These are phyloP conservation scores for Oenanthe javanica DNA, from an alignment of 140 eudicot genomes.

Conservation along the genomic window DNA sequence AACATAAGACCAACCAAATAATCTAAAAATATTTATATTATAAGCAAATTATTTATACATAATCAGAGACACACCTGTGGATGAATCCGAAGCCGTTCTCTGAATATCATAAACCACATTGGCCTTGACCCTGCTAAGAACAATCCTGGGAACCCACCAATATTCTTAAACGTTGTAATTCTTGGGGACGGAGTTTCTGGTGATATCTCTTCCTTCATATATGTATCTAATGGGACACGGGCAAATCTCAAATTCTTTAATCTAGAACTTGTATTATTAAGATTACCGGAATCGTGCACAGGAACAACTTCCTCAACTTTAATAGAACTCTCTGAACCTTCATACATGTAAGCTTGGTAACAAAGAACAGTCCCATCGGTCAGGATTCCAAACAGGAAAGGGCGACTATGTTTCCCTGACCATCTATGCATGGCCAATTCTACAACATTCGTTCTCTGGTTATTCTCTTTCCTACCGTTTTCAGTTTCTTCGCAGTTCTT, in stretches of 20 bases:
- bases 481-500: slow-evolving; percentile 28
- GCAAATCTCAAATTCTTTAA: slow-evolving; percentile 75
- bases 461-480: slow-evolving; percentile 45
- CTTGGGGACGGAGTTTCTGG: slow-evolving; percentile 53
- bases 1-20: neutral
- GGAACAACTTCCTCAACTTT: slow-evolving; percentile 42
- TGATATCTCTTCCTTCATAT: slow-evolving; percentile 66
- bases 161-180: slow-evolving; percentile 63
- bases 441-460: slow-evolving; percentile 54
- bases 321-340: slow-evolving; percentile 58
- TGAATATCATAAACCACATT: slow-evolving; percentile 86
- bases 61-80: slow-evolving; percentile 61
- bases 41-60: neutral
- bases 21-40: neutral
- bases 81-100: slow-evolving; percentile 90
- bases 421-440: slow-evolving; percentile 94
- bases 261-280: slow-evolving; percentile 50
- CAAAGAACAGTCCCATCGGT: slow-evolving; percentile 91
- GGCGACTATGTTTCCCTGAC: slow-evolving; percentile 74
- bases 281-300: slow-evolving; percentile 33
- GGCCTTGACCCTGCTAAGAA: slow-evolving; percentile 87
- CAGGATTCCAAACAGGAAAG: slow-evolving; percentile 75
- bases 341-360: slow-evolving; percentile 88
- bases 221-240: slow-evolving; percentile 66
- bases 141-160: slow-evolving; percentile 81